phyloP scores from a whole-genome alignment of 192 early-diverging fungal genomes.

The Coemansia sp. region DNA sequence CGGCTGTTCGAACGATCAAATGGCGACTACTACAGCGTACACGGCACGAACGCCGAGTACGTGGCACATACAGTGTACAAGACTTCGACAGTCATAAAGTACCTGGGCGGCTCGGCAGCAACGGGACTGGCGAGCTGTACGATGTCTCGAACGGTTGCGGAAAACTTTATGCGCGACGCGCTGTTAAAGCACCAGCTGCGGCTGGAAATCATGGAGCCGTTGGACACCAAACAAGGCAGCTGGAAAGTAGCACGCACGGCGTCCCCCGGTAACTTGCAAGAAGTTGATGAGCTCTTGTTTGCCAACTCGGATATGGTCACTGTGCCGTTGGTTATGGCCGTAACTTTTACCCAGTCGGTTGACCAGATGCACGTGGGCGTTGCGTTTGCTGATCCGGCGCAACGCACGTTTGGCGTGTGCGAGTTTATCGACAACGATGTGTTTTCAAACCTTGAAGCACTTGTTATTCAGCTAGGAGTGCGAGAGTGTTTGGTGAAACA shows the following conservation, averaged over 20 bases:
- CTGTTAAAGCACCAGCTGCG: conserved; percentile 69
- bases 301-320: conserved; percentile 63
- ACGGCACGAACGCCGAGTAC: conserved; percentile 86
- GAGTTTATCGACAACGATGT: conserved; percentile 94
- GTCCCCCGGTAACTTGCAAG: conserved; percentile 93
- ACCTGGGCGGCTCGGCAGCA: conserved; percentile 66
- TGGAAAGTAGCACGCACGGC: conserved; percentile 64
- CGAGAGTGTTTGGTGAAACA: conserved; percentile 82
- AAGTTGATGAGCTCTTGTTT: conserved; percentile 89
- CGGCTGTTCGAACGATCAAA: conserved; percentile 51
- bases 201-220: conserved; percentile 79
- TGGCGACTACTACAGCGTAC: conserved; percentile 82
- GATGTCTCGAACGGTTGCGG: conserved; percentile 73
- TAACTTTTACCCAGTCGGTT: conserved; percentile 52
- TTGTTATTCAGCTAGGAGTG: conserved; percentile 88
- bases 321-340: conserved; percentile 78
- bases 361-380: conserved; percentile 61
- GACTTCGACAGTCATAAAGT: conserved; percentile 87
- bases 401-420: conserved; percentile 71
- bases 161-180: conserved; percentile 75
- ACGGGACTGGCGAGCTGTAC: conserved; percentile 73
- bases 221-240: conserved; percentile 26
- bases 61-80: conserved; percentile 86
- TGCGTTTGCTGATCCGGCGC: conserved; percentile 84
- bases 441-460: conserved; percentile 90